Conservation (phyloP, 2,329 filamentous ascomycete genomes). For the Cladosporium colombiae region DNA sequence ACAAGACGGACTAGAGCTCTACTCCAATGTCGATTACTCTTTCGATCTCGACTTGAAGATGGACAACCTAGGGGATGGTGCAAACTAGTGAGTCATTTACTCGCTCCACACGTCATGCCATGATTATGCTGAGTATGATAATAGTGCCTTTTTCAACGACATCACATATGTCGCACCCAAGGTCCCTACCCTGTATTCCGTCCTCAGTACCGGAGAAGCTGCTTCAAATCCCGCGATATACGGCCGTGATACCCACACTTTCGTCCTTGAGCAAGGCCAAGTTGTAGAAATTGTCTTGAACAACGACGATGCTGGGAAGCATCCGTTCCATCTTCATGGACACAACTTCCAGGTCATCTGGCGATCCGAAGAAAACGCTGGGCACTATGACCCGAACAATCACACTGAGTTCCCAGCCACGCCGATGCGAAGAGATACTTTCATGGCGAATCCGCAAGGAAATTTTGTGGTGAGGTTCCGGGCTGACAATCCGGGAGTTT, state of each 20-base stretch:
- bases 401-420: conserved; percentile 38
- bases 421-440: conserved; percentile 53
- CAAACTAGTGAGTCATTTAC: conserved; percentile 57
- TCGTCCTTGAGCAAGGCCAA: conserved; percentile 66
- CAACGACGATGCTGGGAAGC: conserved; percentile 70
- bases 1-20: conserved; percentile 62
- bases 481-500: conserved; percentile 53
- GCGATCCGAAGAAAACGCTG: conserved; percentile 38
- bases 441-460: conserved; percentile 56
- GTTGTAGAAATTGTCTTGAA: conserved; percentile 77
- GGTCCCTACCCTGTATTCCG: conserved; percentile 73
- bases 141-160: conserved; percentile 62
- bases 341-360: conserved; percentile 67
- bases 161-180: conserved; percentile 73
- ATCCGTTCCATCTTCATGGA: conserved; percentile 76
- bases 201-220: conserved; percentile 60
- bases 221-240: conserved; percentile 46
- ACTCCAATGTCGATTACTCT: conserved; percentile 62
- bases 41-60: conserved; percentile 63
- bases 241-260: conserved; percentile 55
- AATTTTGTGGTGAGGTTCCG: conserved; percentile 58
- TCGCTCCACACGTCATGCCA: not conserved
- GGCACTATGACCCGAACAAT: conserved; percentile 38
- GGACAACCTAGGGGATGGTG: conserved; percentile 67
- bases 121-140: conserved; percentile 17